phyloP scores from a whole-genome alignment of 345 rosid genomes.

The Corymbia maculata region DNA sequence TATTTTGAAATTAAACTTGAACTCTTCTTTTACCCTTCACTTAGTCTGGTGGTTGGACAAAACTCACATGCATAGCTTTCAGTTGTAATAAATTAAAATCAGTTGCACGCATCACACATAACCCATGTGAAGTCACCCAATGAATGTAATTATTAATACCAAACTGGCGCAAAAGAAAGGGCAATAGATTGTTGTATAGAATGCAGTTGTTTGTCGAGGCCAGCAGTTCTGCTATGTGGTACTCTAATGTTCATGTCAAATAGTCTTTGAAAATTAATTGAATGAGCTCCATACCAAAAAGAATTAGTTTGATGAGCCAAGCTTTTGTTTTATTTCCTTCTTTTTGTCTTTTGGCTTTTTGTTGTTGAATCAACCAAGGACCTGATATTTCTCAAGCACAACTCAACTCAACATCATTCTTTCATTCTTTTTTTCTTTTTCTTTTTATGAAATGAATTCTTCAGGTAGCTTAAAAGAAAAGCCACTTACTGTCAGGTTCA shows the following conservation, averaged over 20 bases:
- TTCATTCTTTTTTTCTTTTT: neutral
- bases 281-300: neutral
- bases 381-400: neutral
- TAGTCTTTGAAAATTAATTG: neutral
- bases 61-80: neutral
- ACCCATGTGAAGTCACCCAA: neutral
- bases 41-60: neutral
- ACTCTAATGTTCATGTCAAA: neutral
- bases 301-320: neutral
- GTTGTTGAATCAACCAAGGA: neutral
- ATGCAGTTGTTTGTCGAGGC: neutral
- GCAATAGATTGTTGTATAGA: neutral
- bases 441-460: neutral
- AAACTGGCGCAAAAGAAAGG: neutral
- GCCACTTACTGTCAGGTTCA: conserved; percentile 37
- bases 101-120: neutral
- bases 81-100: neutral
- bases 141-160: neutral
- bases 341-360: neutral
- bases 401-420: neutral
- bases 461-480: neutral
- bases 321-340: neutral
- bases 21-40: neutral
- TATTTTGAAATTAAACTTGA: neutral
- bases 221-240: neutral